Conservation (phyloP, 345 rosid genomes). For the Camelina neglecta region DNA sequence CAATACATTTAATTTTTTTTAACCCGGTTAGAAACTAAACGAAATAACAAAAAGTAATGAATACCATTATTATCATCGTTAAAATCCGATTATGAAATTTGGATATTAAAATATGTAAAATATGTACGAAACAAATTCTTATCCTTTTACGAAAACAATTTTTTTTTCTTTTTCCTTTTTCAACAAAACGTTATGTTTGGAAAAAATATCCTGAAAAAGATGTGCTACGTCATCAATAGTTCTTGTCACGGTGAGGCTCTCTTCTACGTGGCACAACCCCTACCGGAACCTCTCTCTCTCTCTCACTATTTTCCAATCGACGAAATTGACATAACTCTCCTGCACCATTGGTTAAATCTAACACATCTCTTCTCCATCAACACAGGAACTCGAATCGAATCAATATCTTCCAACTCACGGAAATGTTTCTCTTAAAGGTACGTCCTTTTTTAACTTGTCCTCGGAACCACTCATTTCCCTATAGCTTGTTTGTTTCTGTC, state of each 20-base stretch:
- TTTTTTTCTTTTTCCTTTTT: too few species aligned
- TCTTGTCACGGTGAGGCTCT: not conserved
- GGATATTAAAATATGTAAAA: too few species aligned
- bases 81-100: too few species aligned
- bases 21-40: too few species aligned
- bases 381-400: slow-evolving; percentile 3
- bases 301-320: not conserved
- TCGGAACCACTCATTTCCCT: not conserved
- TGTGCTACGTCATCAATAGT: not conserved
- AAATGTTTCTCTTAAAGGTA: slow-evolving; percentile 81
- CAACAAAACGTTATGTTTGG: too few species aligned
- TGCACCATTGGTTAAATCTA: slow-evolving; percentile 8
- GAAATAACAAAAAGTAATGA: too few species aligned
- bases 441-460: not conserved
- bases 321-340: slow-evolving; percentile 2
- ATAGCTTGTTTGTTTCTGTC: not conserved
- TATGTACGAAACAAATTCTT: too few species aligned
- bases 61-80: too few species aligned
- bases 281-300: not conserved
- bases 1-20: too few species aligned
- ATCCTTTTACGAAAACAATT: too few species aligned
- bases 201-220: too few species aligned
- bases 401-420: not conserved
- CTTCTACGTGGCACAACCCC: slow-evolving; percentile 34
- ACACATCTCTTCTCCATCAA: slow-evolving; percentile 25